These are phyloP conservation scores for Lepidium sativum DNA, from an alignment of 345 rosid species.

Conservation along the genomic window DNA sequence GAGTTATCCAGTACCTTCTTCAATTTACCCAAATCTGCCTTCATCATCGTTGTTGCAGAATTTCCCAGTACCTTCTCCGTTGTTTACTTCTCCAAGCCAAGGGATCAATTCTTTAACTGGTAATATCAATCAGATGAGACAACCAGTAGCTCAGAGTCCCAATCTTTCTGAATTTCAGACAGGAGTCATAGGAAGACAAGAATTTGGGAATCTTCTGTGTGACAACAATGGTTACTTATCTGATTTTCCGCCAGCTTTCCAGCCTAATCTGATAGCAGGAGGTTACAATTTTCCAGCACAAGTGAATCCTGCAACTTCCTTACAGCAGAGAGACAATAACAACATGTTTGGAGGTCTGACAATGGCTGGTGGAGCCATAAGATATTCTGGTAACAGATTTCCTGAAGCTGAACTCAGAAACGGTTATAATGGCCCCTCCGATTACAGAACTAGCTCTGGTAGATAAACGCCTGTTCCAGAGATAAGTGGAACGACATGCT, in stretches of 20 bases:
- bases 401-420: background rate
- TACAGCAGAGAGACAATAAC: slow-evolving; percentile 15
- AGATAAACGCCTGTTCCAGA: slow-evolving; percentile 7
- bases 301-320: background rate
- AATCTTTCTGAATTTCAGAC: slow-evolving; percentile 12
- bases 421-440: background rate
- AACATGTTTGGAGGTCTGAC: slow-evolving; percentile 5
- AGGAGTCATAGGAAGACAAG: slow-evolving; percentile 4
- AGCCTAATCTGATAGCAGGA: background rate
- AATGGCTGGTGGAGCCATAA: slow-evolving; percentile 9
- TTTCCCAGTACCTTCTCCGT: slow-evolving; percentile 1
- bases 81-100: slow-evolving; percentile 14
- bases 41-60: background rate
- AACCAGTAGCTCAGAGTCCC: slow-evolving; percentile 15
- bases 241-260: slow-evolving; percentile 16
- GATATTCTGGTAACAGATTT: background rate
- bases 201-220: slow-evolving; percentile 4
- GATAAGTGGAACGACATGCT: background rate
- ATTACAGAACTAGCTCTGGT: slow-evolving; percentile 16
- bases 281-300: slow-evolving; percentile 10
- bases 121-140: slow-evolving; percentile 10
- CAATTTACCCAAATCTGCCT: background rate
- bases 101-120: background rate
- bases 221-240: slow-evolving; percentile 15
- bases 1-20: slow-evolving; percentile 11